A percentile compares a stretch with the other conserved stretches of the same genome.
Evolutionary conservation across 2,329 filamentous ascomycete genomes (phyloP).

Genomic region (Cladosporium sp.): DNA sequence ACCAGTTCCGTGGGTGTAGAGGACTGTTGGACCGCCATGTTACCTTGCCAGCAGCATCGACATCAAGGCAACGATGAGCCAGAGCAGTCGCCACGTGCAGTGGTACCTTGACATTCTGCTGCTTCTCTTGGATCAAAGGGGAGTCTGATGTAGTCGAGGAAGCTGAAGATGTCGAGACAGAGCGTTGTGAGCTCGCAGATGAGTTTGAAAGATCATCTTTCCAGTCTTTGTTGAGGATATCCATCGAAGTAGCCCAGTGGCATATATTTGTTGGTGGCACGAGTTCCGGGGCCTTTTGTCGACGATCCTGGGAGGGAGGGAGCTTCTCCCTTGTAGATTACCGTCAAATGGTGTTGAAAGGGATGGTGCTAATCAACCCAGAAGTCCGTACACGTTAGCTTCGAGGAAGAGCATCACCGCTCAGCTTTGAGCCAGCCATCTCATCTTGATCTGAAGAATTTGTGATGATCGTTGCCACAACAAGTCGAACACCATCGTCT

Average conservation of each 20-base stretch:
- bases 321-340: not conserved
- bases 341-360: too few species aligned
- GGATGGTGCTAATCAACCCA: not conserved
- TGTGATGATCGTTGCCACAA: slow-evolving; percentile 6
- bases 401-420: not conserved
- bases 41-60: not conserved
- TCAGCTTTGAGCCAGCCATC: not conserved
- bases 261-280: not conserved
- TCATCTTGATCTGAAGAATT: not conserved
- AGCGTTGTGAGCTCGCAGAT: not conserved
- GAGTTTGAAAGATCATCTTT: not conserved
- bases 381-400: not conserved
- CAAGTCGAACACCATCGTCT: slow-evolving; percentile 2
- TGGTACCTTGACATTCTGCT: not conserved
- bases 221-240: too few species aligned
- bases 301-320: not conserved
- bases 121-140: not conserved
- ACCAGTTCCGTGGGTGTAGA: slow-evolving; percentile 18
- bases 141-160: slow-evolving; percentile 1
- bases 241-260: too few species aligned
- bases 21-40: slow-evolving; percentile 3
- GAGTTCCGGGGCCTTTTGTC: not conserved
- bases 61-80: slow-evolving; percentile 1
- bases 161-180: not conserved
- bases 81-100: not conserved